Evolutionary conservation across 768 basidiomycete species (phyloP).

Genomic region (Trametes gibbosa): DNA sequence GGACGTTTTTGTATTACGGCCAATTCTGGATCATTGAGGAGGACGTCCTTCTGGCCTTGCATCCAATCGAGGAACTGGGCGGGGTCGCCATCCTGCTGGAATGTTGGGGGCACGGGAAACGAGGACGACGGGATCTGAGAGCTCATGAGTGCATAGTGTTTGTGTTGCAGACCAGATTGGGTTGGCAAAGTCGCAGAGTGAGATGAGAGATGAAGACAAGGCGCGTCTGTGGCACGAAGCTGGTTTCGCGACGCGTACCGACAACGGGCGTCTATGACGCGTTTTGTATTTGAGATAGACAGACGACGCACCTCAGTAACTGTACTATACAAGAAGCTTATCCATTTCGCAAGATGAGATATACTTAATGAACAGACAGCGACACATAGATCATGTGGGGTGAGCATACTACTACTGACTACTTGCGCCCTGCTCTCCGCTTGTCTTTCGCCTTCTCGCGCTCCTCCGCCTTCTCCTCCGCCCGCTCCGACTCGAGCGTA

Average conservation of each 20-base stretch:
- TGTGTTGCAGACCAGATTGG: not conserved
- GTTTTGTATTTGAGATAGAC: not conserved
- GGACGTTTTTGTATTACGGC: not conserved
- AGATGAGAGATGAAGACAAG: not conserved
- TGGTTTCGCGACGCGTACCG: not conserved
- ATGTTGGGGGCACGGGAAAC: conserved; percentile 17
- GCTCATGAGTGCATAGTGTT: conserved; percentile 5
- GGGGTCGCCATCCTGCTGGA: conserved; percentile 18
- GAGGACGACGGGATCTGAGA: conserved; percentile 15
- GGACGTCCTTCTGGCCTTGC: conserved; percentile 6
- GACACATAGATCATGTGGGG: not conserved
- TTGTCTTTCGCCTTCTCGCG: conserved; percentile 78
- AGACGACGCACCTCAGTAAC: not conserved
- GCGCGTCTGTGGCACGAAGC: conserved; percentile 14
- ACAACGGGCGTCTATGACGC: not conserved
- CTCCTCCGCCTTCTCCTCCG: conserved; percentile 92
- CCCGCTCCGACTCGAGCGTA: conserved; percentile 80
- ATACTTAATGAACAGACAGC: not conserved
- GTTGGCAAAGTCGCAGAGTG: not conserved
- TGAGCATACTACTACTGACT: conserved; percentile 10
- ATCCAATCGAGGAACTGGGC: conserved; percentile 19
- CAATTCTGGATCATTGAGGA: conserved; percentile 8
- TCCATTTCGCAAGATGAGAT: not conserved
- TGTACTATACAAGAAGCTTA: not conserved
- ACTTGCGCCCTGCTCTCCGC: conserved; percentile 74